Evolutionary conservation across 805 yeast species (phyloP).

Genomic region (Danielia reshetovae): DNA sequence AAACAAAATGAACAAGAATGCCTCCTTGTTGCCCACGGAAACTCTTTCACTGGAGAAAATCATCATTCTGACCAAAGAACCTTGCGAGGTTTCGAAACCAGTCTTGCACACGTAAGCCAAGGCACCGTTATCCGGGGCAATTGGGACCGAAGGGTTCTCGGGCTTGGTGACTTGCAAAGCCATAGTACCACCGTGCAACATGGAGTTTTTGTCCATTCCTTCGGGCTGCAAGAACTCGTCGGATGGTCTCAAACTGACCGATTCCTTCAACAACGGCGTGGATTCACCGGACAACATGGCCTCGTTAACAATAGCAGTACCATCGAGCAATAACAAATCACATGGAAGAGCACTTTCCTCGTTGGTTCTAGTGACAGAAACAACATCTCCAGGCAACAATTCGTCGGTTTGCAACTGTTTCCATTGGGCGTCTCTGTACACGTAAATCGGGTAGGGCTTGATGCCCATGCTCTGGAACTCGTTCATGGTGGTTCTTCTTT

Average conservation of each 20-base stretch:
- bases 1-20: constrained; percentile 87
- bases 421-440: constrained; percentile 72
- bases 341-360: constrained; percentile 95
- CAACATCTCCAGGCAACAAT: constrained; percentile 87
- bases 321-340: constrained; percentile 80
- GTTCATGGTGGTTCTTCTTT: constrained; percentile 88
- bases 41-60: constrained; percentile 95
- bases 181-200: constrained; percentile 93
- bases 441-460: constrained; percentile 80
- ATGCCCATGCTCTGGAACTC: constrained; percentile 98
- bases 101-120: constrained; percentile 86
- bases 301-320: constrained; percentile 94
- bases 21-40: constrained; percentile 92
- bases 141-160: constrained; percentile 44
- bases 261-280: constrained; percentile 92
- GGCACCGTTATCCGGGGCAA: constrained; percentile 90
- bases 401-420: constrained; percentile 61
- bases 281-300: constrained; percentile 99
- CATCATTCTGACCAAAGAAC: constrained; percentile 96
- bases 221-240: constrained; percentile 67
- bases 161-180: constrained; percentile 87
- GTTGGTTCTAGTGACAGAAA: constrained; percentile 79
- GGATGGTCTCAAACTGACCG: constrained; percentile 76
- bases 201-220: constrained; percentile 83
- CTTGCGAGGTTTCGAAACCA: constrained; percentile 98